phyloP scores from a whole-genome alignment of 768 basidiomycete species.

The Boletus subcaerulescens region DNA sequence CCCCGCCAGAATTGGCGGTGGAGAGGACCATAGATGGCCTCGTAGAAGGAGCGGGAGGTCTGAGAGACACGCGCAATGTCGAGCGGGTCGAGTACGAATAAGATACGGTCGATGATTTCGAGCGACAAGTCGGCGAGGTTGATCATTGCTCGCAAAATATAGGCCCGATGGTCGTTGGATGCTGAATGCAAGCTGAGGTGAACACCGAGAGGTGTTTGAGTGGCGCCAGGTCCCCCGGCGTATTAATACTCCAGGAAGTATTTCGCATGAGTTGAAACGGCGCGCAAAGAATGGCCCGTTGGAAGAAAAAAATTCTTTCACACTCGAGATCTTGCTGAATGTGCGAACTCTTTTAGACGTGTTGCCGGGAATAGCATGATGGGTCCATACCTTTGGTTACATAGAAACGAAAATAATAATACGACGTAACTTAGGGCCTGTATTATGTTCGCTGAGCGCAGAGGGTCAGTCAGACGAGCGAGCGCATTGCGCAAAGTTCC shows the following conservation, averaged over 20 bases:
- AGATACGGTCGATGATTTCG: conserved; percentile 59
- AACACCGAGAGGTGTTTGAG: background rate
- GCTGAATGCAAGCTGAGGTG: background rate
- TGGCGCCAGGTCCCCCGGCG: background rate
- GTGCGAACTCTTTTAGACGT: background rate
- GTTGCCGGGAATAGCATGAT: conserved; percentile 1
- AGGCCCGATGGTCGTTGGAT: background rate
- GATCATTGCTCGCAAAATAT: background rate
- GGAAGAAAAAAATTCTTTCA: conserved; percentile 29
- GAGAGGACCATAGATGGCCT: conserved; percentile 48
- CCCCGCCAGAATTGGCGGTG: conserved; percentile 51
- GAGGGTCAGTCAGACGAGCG: background rate
- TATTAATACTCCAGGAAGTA: conserved; percentile 9
- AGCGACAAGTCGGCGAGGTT: conserved; percentile 44
- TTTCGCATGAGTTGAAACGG: conserved; percentile 14
- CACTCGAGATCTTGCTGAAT: background rate
- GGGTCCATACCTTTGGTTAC: background rate
- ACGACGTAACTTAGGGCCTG: background rate
- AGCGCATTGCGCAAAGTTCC: background rate
- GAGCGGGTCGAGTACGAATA: conserved; percentile 56
- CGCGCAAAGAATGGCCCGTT: conserved; percentile 14
- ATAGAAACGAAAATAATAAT: background rate
- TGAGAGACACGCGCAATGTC: conserved; percentile 55
- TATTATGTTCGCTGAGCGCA: background rate
- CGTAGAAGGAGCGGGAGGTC: conserved; percentile 42